A percentile compares a stretch with the other conserved stretches of the same genome.
Conservation (phyloP, 495 filamentous ascomycete species). For the Daldinia bambusicola region DNA sequence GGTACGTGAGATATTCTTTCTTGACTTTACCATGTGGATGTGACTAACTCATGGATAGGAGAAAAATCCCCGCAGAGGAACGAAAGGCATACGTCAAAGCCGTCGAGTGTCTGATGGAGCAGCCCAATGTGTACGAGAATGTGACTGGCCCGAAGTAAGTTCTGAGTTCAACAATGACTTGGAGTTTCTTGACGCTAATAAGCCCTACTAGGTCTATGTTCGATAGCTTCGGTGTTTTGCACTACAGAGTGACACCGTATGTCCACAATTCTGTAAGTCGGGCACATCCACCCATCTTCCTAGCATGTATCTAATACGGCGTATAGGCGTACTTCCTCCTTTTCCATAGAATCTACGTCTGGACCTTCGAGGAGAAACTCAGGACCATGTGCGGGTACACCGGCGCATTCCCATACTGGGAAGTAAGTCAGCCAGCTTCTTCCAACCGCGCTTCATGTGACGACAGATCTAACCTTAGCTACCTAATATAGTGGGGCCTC, state of each 20-base stretch:
- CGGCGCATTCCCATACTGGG: slow-evolving; percentile 56
- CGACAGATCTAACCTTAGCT: not conserved
- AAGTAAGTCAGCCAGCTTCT: slow-evolving; percentile 23
- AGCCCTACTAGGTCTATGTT: slow-evolving; percentile 37
- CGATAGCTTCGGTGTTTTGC: slow-evolving; percentile 49
- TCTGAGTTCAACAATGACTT: not conserved
- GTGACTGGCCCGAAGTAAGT: slow-evolving; percentile 48
- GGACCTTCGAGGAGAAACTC: slow-evolving; percentile 53
- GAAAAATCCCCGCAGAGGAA: slow-evolving; percentile 53
- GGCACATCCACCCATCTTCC: not conserved
- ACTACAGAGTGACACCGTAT: slow-evolving; percentile 50
- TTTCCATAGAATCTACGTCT: slow-evolving; percentile 54
- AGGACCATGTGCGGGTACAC: slow-evolving; percentile 51
- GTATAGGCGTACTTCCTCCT: slow-evolving; percentile 53
- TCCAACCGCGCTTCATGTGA: not conserved
- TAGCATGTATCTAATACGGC: not conserved
- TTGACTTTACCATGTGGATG: not conserved
- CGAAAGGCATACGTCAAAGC: slow-evolving; percentile 52
- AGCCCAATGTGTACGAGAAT: slow-evolving; percentile 46
- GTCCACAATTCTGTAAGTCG: slow-evolving; percentile 52
- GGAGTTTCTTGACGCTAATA: not conserved
- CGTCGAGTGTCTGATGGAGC: slow-evolving; percentile 53
- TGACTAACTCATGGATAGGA: slow-evolving; percentile 48
- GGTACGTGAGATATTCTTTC: slow-evolving; percentile 42
- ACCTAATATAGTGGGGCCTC: slow-evolving; percentile 50